These are phyloP conservation scores for Coemansia sp. DNA, from an alignment of 192 early-diverging fungal genomes.

Conservation along the genomic window DNA sequence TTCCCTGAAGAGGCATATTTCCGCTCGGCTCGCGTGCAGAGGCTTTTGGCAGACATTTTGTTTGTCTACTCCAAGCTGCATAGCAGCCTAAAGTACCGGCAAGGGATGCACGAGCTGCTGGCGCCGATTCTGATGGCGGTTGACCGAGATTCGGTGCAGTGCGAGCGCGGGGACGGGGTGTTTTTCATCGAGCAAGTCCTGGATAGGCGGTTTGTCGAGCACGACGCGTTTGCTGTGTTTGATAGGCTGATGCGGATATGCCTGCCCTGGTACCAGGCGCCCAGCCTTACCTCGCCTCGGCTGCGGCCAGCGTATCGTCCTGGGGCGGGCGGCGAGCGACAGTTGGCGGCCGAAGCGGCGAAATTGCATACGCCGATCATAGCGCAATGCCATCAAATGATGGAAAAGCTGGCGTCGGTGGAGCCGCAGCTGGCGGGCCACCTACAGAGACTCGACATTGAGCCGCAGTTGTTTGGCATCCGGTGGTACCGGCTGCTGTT, in stretches of 20 bases:
- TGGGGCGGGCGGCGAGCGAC: neutral
- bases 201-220: slow-evolving; percentile 77
- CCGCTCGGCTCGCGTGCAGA: slow-evolving; percentile 64
- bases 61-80: slow-evolving; percentile 94
- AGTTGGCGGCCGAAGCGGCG: neutral
- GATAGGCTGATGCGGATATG: slow-evolving; percentile 78
- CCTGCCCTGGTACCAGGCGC: slow-evolving; percentile 87
- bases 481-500: slow-evolving; percentile 94
- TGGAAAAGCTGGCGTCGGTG: slow-evolving; percentile 68
- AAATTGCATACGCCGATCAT: slow-evolving; percentile 66
- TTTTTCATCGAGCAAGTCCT: slow-evolving; percentile 54
- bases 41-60: slow-evolving; percentile 75
- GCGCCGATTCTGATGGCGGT: slow-evolving; percentile 84
- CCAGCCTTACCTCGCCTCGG: slow-evolving; percentile 45
- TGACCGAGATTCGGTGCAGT: slow-evolving; percentile 65
- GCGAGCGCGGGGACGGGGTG: neutral
- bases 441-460: slow-evolving; percentile 74
- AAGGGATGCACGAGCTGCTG: slow-evolving; percentile 97
- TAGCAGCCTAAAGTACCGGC: slow-evolving; percentile 87
- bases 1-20: slow-evolving; percentile 92
- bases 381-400: slow-evolving; percentile 71
- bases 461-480: slow-evolving; percentile 95
- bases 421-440: slow-evolving; percentile 78
- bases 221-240: slow-evolving; percentile 86
- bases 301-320: neutral